phyloP scores from a whole-genome alignment of 164 flowering plant genomes.

The Amborella trichopoda region DNA sequence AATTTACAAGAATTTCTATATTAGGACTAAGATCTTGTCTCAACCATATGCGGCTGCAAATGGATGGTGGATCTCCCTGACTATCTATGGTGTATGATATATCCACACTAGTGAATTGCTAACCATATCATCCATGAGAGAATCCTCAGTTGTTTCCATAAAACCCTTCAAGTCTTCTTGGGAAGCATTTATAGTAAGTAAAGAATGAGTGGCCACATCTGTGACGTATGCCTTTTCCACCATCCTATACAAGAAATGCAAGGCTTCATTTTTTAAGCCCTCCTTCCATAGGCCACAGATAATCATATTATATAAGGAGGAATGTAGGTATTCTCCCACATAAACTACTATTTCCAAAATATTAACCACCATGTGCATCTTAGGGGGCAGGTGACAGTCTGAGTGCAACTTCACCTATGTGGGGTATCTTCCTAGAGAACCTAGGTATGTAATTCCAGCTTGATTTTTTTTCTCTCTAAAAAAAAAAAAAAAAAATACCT shows the following conservation, averaged over 20 bases:
- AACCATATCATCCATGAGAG: slow-evolving; percentile 24
- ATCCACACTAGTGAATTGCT: slow-evolving; percentile 46
- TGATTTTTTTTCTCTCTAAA: too few relatives aligned
- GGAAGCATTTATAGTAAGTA: slow-evolving; percentile 30
- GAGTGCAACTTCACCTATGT: too few relatives aligned
- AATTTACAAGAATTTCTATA: too few relatives aligned
- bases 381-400: too few relatives aligned
- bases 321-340: slow-evolving; percentile 17
- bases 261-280: slow-evolving; percentile 34
- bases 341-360: slow-evolving; percentile 23
- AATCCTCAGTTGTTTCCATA: slow-evolving; percentile 5
- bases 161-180: slow-evolving; percentile 6
- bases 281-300: slow-evolving; percentile 52
- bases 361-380: slow-evolving; percentile 21
- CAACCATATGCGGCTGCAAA: too few relatives aligned
- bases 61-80: too few relatives aligned
- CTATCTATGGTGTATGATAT: too few relatives aligned
- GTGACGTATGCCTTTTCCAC: slow-evolving; percentile 73
- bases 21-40: too few relatives aligned
- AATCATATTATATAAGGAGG: slow-evolving; percentile 27
- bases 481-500: too few relatives aligned
- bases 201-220: slow-evolving; percentile 42
- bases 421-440: too few relatives aligned
- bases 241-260: slow-evolving; percentile 45
- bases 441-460: too few relatives aligned